Evolutionary conservation across 2,329 filamentous ascomycete species (phyloP).

Genomic region (Camillea tinctor): DNA sequence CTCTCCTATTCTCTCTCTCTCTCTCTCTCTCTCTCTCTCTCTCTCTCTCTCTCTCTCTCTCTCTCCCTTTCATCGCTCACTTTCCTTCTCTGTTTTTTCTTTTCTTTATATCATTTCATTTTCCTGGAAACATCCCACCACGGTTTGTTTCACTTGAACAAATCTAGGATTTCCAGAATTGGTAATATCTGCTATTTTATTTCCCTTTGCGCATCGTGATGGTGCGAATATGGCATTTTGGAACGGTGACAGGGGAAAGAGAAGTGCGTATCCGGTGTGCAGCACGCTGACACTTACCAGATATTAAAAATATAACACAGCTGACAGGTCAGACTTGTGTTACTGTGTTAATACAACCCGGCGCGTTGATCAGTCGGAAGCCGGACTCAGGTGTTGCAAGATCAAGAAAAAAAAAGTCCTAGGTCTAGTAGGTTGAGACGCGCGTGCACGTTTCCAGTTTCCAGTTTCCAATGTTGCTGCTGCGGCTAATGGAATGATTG

Average conservation of each 20-base stretch:
- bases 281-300: slow-evolving; percentile 23
- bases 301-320: slow-evolving; percentile 8
- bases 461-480: too few species aligned
- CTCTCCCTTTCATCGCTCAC: too few species aligned
- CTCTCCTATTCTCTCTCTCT: too few species aligned
- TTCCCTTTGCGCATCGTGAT: not conserved
- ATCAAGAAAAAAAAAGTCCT: not conserved
- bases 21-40: too few species aligned
- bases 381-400: slow-evolving; percentile 5
- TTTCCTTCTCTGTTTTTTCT: too few species aligned
- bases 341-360: slow-evolving; percentile 15
- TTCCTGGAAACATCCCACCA: not conserved
- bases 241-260: not conserved
- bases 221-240: not conserved
- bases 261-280: slow-evolving; percentile 2
- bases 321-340: slow-evolving; percentile 11
- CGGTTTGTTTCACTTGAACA: not conserved
- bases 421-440: not conserved
- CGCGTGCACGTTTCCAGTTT: not conserved
- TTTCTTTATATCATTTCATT: not conserved
- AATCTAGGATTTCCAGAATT: not conserved
- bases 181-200: not conserved
- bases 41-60: too few species aligned
- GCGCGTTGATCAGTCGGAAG: slow-evolving; percentile 12
- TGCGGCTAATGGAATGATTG: too few species aligned